phyloP scores from a whole-genome alignment of 768 basidiomycete genomes.

The Symmetrospora coprosmae region DNA sequence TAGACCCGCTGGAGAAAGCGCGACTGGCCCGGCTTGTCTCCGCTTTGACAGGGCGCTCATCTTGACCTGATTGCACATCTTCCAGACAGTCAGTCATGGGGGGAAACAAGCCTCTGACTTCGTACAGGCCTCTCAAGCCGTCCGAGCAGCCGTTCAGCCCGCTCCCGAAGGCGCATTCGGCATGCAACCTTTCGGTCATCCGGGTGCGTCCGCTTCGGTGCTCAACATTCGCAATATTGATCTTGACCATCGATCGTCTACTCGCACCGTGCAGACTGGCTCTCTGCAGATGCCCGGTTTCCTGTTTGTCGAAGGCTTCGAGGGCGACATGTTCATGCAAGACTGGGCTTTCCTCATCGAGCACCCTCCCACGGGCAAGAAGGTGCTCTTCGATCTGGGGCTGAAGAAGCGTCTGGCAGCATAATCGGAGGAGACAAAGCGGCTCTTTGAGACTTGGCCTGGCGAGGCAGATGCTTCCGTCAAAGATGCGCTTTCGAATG shows the following conservation, averaged over 20 bases:
- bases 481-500: not conserved
- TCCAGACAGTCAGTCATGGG: no score
- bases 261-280: not conserved
- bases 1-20: no score
- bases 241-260: not conserved
- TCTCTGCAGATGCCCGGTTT: not conserved
- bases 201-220: not conserved
- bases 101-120: no score
- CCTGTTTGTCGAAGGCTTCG: slow-evolving; percentile 3
- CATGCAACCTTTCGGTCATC: slow-evolving; percentile 3
- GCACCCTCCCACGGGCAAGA: not conserved
- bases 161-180: not conserved
- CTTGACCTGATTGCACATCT: no score
- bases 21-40: no score
- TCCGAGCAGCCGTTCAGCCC: not conserved
- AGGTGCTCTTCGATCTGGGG: not conserved
- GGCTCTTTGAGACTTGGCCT: not conserved
- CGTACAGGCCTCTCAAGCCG: not conserved
- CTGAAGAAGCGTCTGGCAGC: not conserved
- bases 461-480: not conserved
- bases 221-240: not conserved
- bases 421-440: not conserved
- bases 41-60: no score
- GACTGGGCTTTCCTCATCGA: slow-evolving; percentile 10
- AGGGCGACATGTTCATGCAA: not conserved